Conservation (phyloP, 257 asterid species). For the Fraxinus americana region DNA sequence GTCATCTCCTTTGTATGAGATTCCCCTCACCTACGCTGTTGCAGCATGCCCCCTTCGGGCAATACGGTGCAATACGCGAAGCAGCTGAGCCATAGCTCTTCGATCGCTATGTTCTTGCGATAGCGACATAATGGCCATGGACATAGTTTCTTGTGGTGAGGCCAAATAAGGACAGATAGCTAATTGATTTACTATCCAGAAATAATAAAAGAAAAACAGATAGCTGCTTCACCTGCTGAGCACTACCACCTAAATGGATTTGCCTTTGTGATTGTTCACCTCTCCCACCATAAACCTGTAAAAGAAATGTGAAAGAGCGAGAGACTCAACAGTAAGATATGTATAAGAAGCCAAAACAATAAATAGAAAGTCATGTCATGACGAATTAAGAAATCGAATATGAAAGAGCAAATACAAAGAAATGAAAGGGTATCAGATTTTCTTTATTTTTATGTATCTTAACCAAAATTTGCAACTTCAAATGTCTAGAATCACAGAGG, state of each 20-base stretch:
- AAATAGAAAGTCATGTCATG: not conserved
- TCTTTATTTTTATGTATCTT: too few relatives aligned
- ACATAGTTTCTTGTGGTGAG: not conserved
- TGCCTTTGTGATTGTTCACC: slow-evolving; percentile 93
- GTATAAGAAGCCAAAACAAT: not conserved
- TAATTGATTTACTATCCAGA: not conserved
- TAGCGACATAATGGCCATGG: not conserved
- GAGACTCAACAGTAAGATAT: not conserved
- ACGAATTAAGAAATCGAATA: too few relatives aligned
- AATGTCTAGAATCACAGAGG: slow-evolving; percentile 11
- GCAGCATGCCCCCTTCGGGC: too few relatives aligned
- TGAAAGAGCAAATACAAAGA: too few relatives aligned
- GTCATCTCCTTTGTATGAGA: not conserved
- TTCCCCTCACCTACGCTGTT: not conserved
- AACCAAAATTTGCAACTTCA: too few relatives aligned
- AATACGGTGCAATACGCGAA: too few relatives aligned
- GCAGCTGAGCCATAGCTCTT: too few relatives aligned
- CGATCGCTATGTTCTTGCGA: too few relatives aligned
- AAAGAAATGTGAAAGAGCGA: slow-evolving; percentile 13
- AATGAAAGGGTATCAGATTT: too few relatives aligned
- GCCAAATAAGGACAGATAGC: not conserved
- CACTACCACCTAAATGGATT: slow-evolving; percentile 81
- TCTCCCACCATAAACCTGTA: slow-evolving; percentile 83
- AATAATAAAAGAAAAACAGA: not conserved
- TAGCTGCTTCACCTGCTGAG: slow-evolving; percentile 70